Evolutionary conservation across 2,329 filamentous ascomycete genomes (phyloP).

Genomic region (Phoma sp.): DNA sequence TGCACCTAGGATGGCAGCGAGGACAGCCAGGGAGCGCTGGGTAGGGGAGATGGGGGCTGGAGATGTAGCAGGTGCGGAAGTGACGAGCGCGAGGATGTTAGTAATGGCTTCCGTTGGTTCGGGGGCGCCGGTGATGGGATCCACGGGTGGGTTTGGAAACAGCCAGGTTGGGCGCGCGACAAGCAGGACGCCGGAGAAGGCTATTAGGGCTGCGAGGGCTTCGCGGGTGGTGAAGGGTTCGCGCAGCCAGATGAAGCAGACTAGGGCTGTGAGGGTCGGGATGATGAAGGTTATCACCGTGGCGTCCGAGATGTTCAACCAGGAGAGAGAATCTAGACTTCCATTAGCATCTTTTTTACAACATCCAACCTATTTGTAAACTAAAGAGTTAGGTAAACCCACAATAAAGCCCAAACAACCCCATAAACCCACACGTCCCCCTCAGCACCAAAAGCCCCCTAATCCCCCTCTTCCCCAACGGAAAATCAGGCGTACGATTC

Average conservation of each 20-base stretch:
- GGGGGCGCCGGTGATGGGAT: constrained; percentile 43
- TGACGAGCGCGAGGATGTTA: constrained; percentile 16
- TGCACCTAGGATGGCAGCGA: constrained; percentile 74
- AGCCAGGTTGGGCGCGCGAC: constrained; percentile 74
- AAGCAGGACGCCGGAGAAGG: constrained; percentile 77
- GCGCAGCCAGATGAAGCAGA: constrained; percentile 74
- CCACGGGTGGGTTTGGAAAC: constrained; percentile 45
- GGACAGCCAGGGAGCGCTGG: constrained; percentile 72
- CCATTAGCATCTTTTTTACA: not conserved
- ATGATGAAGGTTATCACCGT: constrained; percentile 86
- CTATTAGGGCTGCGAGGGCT: constrained; percentile 74
- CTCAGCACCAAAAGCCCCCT: constrained; percentile 27
- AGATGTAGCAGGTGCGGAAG: constrained; percentile 4
- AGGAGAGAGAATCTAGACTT: constrained; percentile 65
- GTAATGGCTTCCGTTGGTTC: constrained; percentile 9
- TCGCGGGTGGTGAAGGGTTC: constrained; percentile 81
- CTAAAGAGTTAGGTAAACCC: constrained; percentile 44
- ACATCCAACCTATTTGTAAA: constrained; percentile 41
- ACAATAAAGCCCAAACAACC: constrained; percentile 40
- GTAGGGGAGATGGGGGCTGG: constrained; percentile 55
- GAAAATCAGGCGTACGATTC: constrained; percentile 50
- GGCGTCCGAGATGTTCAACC: constrained; percentile 81
- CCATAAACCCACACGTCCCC: constrained; percentile 34
- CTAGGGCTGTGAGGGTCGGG: constrained; percentile 76
- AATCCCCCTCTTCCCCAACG: constrained; percentile 28